Evolutionary conservation across 768 basidiomycete species (phyloP).

Genomic region (Hortiboletus campestris): DNA sequence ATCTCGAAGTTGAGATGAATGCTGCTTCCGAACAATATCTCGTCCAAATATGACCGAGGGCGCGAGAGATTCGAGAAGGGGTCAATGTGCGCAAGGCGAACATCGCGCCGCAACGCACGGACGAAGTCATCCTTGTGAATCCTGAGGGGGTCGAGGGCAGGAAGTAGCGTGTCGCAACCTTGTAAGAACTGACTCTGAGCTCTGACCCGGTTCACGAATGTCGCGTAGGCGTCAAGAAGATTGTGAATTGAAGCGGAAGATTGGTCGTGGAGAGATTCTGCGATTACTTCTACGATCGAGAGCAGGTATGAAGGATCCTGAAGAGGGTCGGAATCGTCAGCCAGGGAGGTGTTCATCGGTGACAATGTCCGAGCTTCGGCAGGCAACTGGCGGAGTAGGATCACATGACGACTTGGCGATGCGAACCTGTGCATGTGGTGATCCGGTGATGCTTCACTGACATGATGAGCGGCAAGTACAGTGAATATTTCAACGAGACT

Average conservation of each 20-base stretch:
- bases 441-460: too few species aligned
- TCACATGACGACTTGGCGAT: not conserved
- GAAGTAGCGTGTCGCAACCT: not conserved
- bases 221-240: conserved; percentile 59
- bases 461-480: too few species aligned
- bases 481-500: not conserved
- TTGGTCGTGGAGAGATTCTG: conserved; percentile 42
- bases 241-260: conserved; percentile 47
- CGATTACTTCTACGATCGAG: conserved; percentile 47
- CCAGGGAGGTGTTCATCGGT: not conserved
- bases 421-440: too few species aligned
- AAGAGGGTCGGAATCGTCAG: not conserved
- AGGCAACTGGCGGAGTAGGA: not conserved
- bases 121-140: conserved; percentile 35
- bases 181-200: conserved; percentile 11
- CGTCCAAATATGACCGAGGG: conserved; percentile 3
- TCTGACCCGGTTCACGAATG: conserved; percentile 46
- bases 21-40: not conserved
- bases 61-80: conserved; percentile 25
- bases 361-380: too few species aligned
- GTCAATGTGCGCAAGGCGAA: conserved; percentile 41
- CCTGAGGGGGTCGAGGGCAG: conserved; percentile 32
- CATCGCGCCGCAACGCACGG: conserved; percentile 50
- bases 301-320: conserved; percentile 31
- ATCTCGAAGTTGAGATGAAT: conserved; percentile 19